Conservation (phyloP, 352 stramenopile species). For the Phytophthora fragariaefolia region DNA sequence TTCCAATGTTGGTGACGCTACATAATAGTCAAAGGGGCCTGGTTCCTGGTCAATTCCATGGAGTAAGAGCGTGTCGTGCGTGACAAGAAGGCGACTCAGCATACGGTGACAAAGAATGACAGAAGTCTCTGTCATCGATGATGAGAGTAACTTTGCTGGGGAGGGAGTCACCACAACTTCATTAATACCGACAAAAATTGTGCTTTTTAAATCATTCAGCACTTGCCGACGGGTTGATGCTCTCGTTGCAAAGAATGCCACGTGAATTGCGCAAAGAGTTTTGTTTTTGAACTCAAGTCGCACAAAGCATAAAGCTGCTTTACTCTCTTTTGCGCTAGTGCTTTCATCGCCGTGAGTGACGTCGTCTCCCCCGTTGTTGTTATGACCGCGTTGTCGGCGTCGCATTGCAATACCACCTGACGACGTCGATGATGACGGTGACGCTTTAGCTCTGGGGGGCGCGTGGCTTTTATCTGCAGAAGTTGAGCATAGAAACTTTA, state of each 20-base stretch:
- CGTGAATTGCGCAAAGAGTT: constrained; percentile 77
- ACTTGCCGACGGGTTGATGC: constrained; percentile 66
- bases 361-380: constrained; percentile 32
- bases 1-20: constrained; percentile 37
- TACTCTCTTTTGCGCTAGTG: constrained; percentile 43
- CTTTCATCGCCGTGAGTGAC: constrained; percentile 21
- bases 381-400: constrained; percentile 47
- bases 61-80: constrained; percentile 71
- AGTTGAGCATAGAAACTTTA: constrained; percentile 70
- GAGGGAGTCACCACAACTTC: constrained; percentile 42
- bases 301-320: constrained; percentile 81
- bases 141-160: constrained; percentile 35
- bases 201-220: constrained; percentile 75
- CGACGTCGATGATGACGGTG: constrained; percentile 24
- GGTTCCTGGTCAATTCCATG: constrained; percentile 49
- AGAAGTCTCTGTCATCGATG: constrained; percentile 23
- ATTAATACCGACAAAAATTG: constrained; percentile 63
- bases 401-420: constrained; percentile 42
- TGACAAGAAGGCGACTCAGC: constrained; percentile 78
- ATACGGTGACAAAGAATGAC: constrained; percentile 78
- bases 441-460: constrained; percentile 29
- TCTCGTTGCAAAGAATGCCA: constrained; percentile 88
- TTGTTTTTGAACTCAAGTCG: constrained; percentile 84
- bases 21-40: constrained; percentile 42
- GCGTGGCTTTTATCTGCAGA: constrained; percentile 32